Percentiles rank a stretch among this genome's conserved stretches.
phyloP scores from a whole-genome alignment of 345 rosid genomes.

The Eucalyptus regnans region DNA sequence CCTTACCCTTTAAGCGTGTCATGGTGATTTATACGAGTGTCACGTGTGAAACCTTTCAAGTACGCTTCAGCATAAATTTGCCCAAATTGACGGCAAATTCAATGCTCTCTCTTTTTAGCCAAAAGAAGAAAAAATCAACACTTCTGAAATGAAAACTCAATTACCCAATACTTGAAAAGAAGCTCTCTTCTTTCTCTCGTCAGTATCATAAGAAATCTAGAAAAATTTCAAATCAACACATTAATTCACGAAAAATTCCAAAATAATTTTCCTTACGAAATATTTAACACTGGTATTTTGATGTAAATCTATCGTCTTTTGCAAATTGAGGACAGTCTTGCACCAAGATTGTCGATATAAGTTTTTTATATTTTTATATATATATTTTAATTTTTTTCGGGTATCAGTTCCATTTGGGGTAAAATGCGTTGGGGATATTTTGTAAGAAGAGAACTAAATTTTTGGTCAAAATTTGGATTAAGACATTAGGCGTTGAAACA shows the following conservation, averaged over 20 bases:
- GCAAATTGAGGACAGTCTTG: neutral
- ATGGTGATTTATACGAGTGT: no score
- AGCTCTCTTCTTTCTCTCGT: neutral
- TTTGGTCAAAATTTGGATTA: neutral
- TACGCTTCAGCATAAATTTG: no score
- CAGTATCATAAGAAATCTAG: accelerated
- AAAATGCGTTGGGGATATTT: neutral
- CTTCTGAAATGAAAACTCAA: neutral
- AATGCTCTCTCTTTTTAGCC: no score
- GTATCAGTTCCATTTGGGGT: neutral
- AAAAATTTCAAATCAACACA: accelerated
- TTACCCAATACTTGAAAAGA: neutral
- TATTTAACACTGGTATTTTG: accelerated
- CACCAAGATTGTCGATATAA: accelerated
- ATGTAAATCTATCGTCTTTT: neutral
- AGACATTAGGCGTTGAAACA: neutral
- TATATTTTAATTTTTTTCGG: neutral
- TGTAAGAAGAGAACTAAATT: neutral
- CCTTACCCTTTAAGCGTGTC: no score
- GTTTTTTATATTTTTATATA: neutral
- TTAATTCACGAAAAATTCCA: neutral
- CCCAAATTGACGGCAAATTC: no score
- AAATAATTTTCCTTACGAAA: neutral
- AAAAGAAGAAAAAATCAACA: no score
- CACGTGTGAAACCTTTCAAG: no score